Evolutionary conservation across 179 eudicot species (phyloP).

Genomic region (Actinidia chinensis): DNA sequence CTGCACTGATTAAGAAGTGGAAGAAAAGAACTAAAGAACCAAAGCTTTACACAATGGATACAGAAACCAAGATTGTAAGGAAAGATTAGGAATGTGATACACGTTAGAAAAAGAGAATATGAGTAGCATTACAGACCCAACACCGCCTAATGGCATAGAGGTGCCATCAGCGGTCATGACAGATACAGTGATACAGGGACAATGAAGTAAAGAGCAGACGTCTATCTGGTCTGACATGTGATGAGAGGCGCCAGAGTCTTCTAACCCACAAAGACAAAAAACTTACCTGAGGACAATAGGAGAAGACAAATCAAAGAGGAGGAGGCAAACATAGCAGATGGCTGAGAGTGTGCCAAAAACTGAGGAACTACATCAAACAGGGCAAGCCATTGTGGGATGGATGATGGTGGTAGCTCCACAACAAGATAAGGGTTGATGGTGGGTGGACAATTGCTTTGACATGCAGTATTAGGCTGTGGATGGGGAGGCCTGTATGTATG

Average conservation of each 20-base stretch:
- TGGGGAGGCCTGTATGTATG: background rate
- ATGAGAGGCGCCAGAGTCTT: background rate
- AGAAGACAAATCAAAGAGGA: background rate
- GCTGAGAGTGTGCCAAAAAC: background rate
- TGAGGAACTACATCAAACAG: background rate
- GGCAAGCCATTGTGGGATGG: background rate
- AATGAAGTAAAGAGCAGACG: background rate
- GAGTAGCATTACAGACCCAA: background rate
- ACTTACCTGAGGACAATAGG: background rate
- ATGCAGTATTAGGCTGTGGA: background rate
- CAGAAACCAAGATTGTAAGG: too few relatives aligned
- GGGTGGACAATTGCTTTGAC: background rate
- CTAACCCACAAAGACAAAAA: background rate
- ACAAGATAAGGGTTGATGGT: too few relatives aligned
- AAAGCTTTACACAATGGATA: slow-evolving; percentile 12
- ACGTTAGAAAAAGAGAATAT: too few relatives aligned
- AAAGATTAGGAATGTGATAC: too few relatives aligned
- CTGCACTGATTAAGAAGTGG: background rate
- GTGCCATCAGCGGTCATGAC: slow-evolving; percentile 10
- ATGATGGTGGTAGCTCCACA: too few relatives aligned
- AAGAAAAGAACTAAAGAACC: background rate
- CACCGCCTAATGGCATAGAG: background rate
- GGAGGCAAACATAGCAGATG: background rate
- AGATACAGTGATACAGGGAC: background rate
- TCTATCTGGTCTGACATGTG: background rate